phyloP scores from a whole-genome alignment of 1,284 basidiomycete species.

The Irpex sp. region DNA sequence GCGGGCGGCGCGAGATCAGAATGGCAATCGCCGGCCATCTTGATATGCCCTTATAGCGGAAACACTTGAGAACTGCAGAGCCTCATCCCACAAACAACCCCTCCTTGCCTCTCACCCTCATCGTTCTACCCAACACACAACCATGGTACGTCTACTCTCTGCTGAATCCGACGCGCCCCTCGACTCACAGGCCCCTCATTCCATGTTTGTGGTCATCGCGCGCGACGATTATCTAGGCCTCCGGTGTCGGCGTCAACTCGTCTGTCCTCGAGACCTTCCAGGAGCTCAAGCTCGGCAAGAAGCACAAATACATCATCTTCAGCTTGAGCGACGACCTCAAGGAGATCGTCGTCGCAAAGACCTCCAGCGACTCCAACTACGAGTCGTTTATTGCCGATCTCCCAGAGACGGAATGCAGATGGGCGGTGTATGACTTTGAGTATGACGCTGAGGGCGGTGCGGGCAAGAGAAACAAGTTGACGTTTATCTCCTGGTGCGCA shows the following conservation, averaged over 20 bases:
- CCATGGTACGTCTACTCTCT: slow-evolving; percentile 20
- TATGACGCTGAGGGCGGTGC: slow-evolving; percentile 72
- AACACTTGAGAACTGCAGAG: slow-evolving; percentile 7
- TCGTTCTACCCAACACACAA: slow-evolving; percentile 15
- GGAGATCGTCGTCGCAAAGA: slow-evolving; percentile 78
- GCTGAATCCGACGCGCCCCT: slow-evolving; percentile 4
- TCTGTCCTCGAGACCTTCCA: slow-evolving; percentile 66
- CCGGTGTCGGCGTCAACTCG: slow-evolving; percentile 67
- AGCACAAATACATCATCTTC: slow-evolving; percentile 87
- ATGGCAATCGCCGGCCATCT: slow-evolving; percentile 19
- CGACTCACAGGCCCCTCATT: slow-evolving; percentile 5
- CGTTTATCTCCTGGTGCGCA: slow-evolving; percentile 79
- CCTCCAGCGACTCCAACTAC: slow-evolving; percentile 45
- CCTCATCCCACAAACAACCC: slow-evolving; percentile 7
- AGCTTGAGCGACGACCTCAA: slow-evolving; percentile 61
- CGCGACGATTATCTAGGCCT: slow-evolving; percentile 47
- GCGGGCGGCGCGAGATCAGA: slow-evolving; percentile 7
- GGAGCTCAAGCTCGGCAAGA: slow-evolving; percentile 82
- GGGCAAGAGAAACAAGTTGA: slow-evolving; percentile 88
- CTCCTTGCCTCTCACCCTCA: slow-evolving; percentile 14
- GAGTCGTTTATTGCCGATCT: slow-evolving; percentile 78
- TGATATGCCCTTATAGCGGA: slow-evolving; percentile 12
- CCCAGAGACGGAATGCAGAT: slow-evolving; percentile 77
- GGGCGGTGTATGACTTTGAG: slow-evolving; percentile 92
- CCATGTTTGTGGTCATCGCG: background rate